A percentile compares a stretch with the other conserved stretches of the same genome.
Conservation (phyloP, 768 basidiomycete genomes). For the Gelatoporia subvermispora region DNA sequence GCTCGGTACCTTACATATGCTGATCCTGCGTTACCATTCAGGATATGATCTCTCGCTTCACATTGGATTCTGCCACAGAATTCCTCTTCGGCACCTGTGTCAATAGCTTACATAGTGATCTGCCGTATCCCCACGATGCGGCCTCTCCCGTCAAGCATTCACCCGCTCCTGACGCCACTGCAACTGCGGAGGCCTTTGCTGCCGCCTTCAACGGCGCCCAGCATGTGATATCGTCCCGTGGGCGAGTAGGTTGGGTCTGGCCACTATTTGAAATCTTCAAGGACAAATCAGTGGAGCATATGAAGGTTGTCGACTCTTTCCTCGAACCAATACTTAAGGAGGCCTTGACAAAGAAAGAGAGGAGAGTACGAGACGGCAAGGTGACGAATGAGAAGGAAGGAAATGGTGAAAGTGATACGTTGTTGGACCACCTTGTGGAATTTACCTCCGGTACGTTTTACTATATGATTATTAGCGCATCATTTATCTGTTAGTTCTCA, state of each 20-base stretch:
- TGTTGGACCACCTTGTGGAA: constrained; percentile 36
- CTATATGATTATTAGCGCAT: background rate
- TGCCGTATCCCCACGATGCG: constrained; percentile 35
- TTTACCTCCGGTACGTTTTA: constrained; percentile 32
- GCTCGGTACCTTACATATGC: background rate
- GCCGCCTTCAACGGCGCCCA: constrained; percentile 38
- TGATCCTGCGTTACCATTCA: constrained; percentile 16
- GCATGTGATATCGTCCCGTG: constrained; percentile 23
- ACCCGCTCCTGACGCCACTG: background rate
- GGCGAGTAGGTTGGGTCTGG: constrained; percentile 40
- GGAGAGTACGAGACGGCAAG: constrained; percentile 4
- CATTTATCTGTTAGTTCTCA: too few species aligned
- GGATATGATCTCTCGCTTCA: constrained; percentile 43
- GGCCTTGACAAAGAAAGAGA: constrained; percentile 26
- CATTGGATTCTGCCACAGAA: constrained; percentile 49
- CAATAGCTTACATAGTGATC: constrained; percentile 29
- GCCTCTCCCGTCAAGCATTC: constrained; percentile 1
- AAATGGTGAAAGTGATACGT: constrained; percentile 30
- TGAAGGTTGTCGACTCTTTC: constrained; percentile 39
- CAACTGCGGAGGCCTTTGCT: constrained; percentile 25
- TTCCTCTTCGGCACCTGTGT: constrained; percentile 46
- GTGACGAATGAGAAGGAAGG: constrained; percentile 11
- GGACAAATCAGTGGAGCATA: constrained; percentile 33
- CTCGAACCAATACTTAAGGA: constrained; percentile 45
- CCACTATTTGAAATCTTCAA: constrained; percentile 40